phyloP scores from a whole-genome alignment of 257 asterid genomes.

The Handroanthus guayacan region DNA sequence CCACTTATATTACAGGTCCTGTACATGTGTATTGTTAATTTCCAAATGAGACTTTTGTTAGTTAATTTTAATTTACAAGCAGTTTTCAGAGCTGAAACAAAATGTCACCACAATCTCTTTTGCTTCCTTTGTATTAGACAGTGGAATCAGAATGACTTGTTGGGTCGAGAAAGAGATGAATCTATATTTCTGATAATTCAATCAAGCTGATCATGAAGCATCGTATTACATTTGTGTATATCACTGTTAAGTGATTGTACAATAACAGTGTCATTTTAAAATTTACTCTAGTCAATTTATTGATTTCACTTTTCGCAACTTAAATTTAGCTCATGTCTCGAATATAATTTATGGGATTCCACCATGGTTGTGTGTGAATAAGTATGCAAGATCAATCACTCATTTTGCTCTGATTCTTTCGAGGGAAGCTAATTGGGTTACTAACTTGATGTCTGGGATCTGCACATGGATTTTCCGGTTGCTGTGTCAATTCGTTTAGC shows the following conservation, averaged over 20 bases:
- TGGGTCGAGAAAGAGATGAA: not conserved
- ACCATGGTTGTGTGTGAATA: not conserved
- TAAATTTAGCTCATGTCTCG: not conserved
- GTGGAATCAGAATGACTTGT: not conserved
- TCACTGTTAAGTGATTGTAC: not conserved
- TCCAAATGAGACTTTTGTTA: not conserved
- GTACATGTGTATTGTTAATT: not conserved
- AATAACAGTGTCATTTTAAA: not conserved
- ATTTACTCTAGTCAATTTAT: not conserved
- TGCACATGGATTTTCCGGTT: not conserved
- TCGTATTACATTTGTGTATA: not conserved
- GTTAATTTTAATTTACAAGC: too few relatives aligned
- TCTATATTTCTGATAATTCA: not conserved
- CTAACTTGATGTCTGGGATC: not conserved
- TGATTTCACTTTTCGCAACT: not conserved
- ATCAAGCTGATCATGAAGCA: not conserved
- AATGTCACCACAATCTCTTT: not conserved
- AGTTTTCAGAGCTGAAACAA: too few relatives aligned
- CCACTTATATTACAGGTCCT: not conserved
- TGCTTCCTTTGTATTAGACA: not conserved
- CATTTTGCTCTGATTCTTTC: not conserved
- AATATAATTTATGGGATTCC: not conserved
- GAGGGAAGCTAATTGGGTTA: not conserved
- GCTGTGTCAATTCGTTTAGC: not conserved
- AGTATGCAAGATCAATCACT: not conserved